Evolutionary conservation across 2,329 filamentous ascomycete species (phyloP), one percentile per base, ranked within the genome.

Genomic region (Nannizziopsis arthrosporioides): DNA sequence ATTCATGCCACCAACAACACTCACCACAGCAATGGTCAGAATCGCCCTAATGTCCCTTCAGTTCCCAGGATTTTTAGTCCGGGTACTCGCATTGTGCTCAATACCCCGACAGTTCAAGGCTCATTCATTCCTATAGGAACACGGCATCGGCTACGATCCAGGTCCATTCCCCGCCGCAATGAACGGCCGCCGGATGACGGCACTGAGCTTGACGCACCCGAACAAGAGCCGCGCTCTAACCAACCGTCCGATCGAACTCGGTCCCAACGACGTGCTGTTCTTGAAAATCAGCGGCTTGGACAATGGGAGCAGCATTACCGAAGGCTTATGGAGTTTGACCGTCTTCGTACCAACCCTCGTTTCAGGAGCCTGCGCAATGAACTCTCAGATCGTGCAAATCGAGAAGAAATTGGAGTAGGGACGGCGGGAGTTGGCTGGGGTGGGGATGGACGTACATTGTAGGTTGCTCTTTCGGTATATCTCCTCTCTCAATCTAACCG

Each of bases 381-480:
- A 40, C 56, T 63, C 37, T 58, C 61, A 27, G 60, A 66, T 15
- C 57, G 57, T 5, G 53, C 60, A 48, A 54, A 59, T 46, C 57
- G 63, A 42, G 63, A 66, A 34, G 59, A 62, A 47, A 65, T 68
- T 22, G 66, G 66, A 15, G 51, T 62, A 38, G 65, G 67, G 12
- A 72, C 70, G 12, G 69, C 70, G 49, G 70, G 70, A 15, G 60
- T 73, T 44, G 70, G 69, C 7, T 73, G 69, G 66, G 68, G 68
- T 46, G 61, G 59, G 7, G 68, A 73, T 57, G 70, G 69, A 14
- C 62, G 66, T 55, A 68, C 63, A 49, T 52, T 73, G 70, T 73
- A 61, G 63, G 70, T 65, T 39, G 22, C 43, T 30, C 37, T 31
- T 14, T 17, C 47, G 18, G 15, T 4, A n/a, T n/a, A 17, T 27